phyloP scores from a whole-genome alignment of 805 yeast genomes.

The Kluyveromyces lactis region DNA sequence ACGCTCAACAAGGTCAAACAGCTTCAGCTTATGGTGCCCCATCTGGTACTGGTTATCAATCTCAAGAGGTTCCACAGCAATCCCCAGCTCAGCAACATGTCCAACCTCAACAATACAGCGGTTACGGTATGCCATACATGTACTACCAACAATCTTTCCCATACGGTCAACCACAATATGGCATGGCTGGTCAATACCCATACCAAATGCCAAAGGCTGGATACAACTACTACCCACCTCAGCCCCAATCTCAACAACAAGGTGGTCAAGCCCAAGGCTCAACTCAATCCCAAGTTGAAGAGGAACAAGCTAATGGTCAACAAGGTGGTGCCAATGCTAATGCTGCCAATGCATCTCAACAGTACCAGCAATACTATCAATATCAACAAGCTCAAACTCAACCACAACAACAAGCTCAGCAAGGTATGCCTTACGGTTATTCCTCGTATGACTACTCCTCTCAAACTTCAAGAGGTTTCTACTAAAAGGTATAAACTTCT shows the following conservation, averaged over 20 bases:
- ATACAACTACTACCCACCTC: conserved; percentile 22
- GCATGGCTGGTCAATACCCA: conserved; percentile 27
- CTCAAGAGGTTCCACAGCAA: conserved; percentile 13
- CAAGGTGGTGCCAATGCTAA: conserved; percentile 8
- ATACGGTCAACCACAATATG: conserved; percentile 30
- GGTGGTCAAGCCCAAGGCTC: conserved; percentile 17
- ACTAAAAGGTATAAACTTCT: conserved; percentile 10
- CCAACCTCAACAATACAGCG: conserved; percentile 21
- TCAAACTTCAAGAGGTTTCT: conserved; percentile 29
- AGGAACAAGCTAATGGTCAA: conserved; percentile 14
- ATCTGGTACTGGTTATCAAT: conserved; percentile 18
- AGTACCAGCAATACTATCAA: conserved; percentile 27
- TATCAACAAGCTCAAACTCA: conserved; percentile 10
- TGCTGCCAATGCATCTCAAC: conserved; percentile 17
- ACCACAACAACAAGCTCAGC: conserved; percentile 22
- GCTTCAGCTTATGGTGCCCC: conserved; percentile 21
- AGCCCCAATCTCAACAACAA: conserved; percentile 18
- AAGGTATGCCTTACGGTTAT: conserved; percentile 26
- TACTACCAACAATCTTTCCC: conserved; percentile 31
- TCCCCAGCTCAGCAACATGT: conserved; percentile 9
- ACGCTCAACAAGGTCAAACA: conserved; percentile 22
- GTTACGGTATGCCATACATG: conserved; percentile 30
- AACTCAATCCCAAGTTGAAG: conserved; percentile 8
- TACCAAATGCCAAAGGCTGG: conserved; percentile 24
- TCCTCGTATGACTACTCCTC: conserved; percentile 28